Percentiles rank a stretch among this genome's conserved stretches.
phyloP scores from a whole-genome alignment of 495 filamentous ascomycete genomes.

The Chaetomium tenue region DNA sequence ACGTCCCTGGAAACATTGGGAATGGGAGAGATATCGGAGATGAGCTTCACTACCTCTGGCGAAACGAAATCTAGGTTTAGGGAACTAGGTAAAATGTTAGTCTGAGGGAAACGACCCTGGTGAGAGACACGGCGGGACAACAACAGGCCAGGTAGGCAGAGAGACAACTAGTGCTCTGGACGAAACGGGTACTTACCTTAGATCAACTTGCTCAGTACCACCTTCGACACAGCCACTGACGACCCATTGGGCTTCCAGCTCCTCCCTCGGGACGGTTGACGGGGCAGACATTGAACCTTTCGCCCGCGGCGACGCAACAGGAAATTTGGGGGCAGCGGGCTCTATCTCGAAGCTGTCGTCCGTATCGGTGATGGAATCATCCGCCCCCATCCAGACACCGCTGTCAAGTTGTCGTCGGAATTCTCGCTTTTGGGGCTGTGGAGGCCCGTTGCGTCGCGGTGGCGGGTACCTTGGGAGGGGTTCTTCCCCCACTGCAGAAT shows the following conservation, averaged over 20 bases:
- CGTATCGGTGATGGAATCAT: conserved; percentile 52
- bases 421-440: conserved; percentile 51
- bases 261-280: conserved; percentile 26
- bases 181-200: conserved; percentile 54
- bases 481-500: conserved; percentile 43
- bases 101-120: background rate
- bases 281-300: background rate
- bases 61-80: conserved; percentile 40
- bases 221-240: conserved; percentile 60
- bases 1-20: conserved; percentile 42
- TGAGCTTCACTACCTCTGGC: conserved; percentile 51
- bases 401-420: conserved; percentile 71
- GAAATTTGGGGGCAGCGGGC: conserved; percentile 17
- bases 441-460: conserved; percentile 22
- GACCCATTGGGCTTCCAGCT: conserved; percentile 34
- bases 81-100: background rate
- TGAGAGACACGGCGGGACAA: too few species aligned
- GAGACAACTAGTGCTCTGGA: too few species aligned
- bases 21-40: conserved; percentile 58
- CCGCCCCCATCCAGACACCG: conserved; percentile 72
- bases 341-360: conserved; percentile 39
- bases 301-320: background rate
- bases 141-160: too few species aligned
- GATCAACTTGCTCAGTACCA: conserved; percentile 60
- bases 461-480: conserved; percentile 13